Conservation (phyloP, 306 rosid species). For the Acacia crassicarpa region DNA sequence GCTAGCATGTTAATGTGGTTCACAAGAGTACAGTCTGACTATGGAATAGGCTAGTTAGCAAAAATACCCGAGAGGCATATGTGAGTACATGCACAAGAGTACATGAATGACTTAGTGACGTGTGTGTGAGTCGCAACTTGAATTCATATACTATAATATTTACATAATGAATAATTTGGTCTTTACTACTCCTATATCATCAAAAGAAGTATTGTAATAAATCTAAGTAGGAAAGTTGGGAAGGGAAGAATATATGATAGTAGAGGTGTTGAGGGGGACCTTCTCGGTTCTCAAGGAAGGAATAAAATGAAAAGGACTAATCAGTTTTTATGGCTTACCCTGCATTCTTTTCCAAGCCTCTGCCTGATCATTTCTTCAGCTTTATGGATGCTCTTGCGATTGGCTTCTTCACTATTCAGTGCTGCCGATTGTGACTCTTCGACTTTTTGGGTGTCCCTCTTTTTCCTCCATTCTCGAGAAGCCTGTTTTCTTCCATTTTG, state of each 20-base stretch:
- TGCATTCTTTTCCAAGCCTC: constrained; percentile 37
- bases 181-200: too few species aligned
- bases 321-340: constrained; percentile 5
- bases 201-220: too few species aligned
- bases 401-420: constrained; percentile 3
- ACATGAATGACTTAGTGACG: constrained; percentile 40
- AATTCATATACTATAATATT: constrained; percentile 38
- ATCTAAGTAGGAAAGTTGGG: background rate
- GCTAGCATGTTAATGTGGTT: constrained; percentile 42
- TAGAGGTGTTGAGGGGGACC: background rate
- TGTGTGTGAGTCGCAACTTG: constrained; percentile 38
- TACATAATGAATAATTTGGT: constrained; percentile 3
- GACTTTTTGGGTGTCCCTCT: constrained; percentile 1
- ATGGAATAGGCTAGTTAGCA: constrained; percentile 36
- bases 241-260: background rate
- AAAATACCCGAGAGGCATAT: constrained; percentile 30
- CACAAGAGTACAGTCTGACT: constrained; percentile 47
- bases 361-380: constrained; percentile 29
- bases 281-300: constrained; percentile 28
- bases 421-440: background rate
- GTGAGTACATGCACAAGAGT: constrained; percentile 63
- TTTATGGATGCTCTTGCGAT: background rate
- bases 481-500: background rate
- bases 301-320: constrained; percentile 40
- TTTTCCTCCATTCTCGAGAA: background rate